These are phyloP conservation scores for Elaeagnus macrophylla DNA, from an alignment of 306 rosid species.

Conservation along the genomic window DNA sequence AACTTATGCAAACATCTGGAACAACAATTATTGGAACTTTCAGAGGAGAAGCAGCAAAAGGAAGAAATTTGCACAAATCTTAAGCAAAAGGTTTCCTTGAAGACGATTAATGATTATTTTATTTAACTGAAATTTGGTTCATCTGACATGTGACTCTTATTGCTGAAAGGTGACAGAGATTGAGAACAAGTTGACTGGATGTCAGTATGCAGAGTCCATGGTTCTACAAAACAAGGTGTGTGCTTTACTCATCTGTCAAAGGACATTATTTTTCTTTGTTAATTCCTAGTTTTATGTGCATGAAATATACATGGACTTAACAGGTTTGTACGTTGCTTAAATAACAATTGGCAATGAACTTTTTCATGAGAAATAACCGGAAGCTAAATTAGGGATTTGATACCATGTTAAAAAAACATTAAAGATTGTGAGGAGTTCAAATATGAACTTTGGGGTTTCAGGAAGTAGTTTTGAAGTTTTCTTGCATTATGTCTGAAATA, in stretches of 20 bases:
- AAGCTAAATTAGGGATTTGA: no score
- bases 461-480: no score
- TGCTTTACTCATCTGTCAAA: not conserved
- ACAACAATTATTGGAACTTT: slow-evolving; percentile 8
- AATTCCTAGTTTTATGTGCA: not conserved
- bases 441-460: no score
- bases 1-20: slow-evolving; percentile 11
- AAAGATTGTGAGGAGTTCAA: no score
- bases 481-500: no score
- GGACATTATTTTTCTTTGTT: not conserved
- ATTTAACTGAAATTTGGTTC: not conserved
- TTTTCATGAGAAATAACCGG: no score
- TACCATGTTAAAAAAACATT: no score
- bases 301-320: not conserved
- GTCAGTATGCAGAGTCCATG: slow-evolving; percentile 6
- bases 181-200: slow-evolving; percentile 16
- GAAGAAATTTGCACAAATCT: slow-evolving; percentile 6
- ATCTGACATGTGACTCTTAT: slow-evolving; percentile 8
- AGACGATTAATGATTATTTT: not conserved
- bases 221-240: slow-evolving; percentile 20
- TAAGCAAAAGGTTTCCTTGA: slow-evolving; percentile 14
- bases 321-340: no score
- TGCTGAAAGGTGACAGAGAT: slow-evolving; percentile 16
- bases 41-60: slow-evolving; percentile 14
- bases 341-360: no score